Base-by-base conservation (phyloP, 2,329 filamentous ascomycete species). In the Diaporthe citrichinensis region DNA sequence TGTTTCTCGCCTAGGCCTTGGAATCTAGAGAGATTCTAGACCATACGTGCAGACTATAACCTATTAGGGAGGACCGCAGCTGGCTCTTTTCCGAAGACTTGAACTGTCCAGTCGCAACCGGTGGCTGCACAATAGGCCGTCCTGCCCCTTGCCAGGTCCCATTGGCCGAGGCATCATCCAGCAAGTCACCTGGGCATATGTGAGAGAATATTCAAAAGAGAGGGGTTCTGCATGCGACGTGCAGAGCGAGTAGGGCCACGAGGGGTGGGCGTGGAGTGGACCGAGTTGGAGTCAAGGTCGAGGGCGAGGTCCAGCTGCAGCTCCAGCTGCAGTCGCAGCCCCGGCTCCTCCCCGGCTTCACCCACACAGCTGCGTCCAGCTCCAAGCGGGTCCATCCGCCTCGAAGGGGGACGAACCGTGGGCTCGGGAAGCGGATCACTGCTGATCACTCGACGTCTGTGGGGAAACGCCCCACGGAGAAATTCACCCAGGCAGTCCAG, bases 381-480 rank as follows among this genome's bases (percentile, higher is more conserved):
- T 62, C 36, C 15, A 36, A 51, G 46, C 62, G 46, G 44, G 44
- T 46, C 62, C 62, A 53, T 68, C 62, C 62, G 62, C 62, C 20
- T 17, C 36, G 39, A 62, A 62, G 59, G 59, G 25, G 39, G 8
- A 31, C 57, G 71, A 73, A 65, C 71, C 71, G 58, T 65, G 36
- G 58, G 39, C 71, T 55, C 71, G 71, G 71, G 58, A 65, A 62
- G 58, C 71, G 57, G 58, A 62, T 65, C 71, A 51, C 55, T 61
- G 69, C 69, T 72, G 69, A 72, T 72, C 69, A 72, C 69, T 51
- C 41, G 53, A 59, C 39, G 41, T 61, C 39, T 61, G 58, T 46
- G 71, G 55, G 71, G 57, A 65, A 73, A 62, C 71, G 59, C 71
- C 71, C 71, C 71, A 73, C 71, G 71, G 71, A 73, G 58, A 73